Evolutionary conservation across 1,284 basidiomycete genomes (phyloP).

Genomic region (Phellopilus nigrolimitatus): DNA sequence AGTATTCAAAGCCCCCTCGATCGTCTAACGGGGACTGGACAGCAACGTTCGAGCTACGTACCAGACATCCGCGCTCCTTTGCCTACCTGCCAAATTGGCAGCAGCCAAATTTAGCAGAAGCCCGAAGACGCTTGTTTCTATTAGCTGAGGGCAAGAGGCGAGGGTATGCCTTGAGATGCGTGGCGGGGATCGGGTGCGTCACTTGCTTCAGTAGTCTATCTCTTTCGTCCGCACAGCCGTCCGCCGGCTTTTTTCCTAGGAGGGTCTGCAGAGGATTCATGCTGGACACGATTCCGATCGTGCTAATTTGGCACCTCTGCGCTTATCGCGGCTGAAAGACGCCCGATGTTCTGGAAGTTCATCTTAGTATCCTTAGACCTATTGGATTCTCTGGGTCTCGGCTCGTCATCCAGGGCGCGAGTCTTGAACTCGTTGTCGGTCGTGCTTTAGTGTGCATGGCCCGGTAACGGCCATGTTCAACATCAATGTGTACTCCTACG

Average conservation of each 20-base stretch:
- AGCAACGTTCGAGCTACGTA: slow-evolving; percentile 2
- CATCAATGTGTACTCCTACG: no score
- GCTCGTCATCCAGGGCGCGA: no score
- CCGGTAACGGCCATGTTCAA: no score
- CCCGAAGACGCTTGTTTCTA: neutral
- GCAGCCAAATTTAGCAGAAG: no score
- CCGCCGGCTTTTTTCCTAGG: slow-evolving; percentile 1
- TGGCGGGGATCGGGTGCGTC: neutral
- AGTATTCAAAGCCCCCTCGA: neutral
- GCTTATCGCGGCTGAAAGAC: neutral
- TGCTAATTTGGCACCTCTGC: neutral
- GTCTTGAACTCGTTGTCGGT: no score
- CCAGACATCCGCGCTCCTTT: neutral
- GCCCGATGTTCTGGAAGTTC: no score
- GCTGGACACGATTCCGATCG: no score
- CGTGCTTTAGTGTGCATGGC: no score
- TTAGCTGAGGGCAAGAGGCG: neutral
- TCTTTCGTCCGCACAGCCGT: neutral
- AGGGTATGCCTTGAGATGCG: neutral
- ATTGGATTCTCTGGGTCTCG: no score
- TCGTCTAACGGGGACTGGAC: neutral
- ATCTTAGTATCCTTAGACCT: no score
- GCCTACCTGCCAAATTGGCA: no score
- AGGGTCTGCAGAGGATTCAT: neutral
- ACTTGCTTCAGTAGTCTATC: neutral